These are phyloP conservation scores for Lachancea waltii DNA, from an alignment of 805 yeast genomes.

Conservation along the genomic window DNA sequence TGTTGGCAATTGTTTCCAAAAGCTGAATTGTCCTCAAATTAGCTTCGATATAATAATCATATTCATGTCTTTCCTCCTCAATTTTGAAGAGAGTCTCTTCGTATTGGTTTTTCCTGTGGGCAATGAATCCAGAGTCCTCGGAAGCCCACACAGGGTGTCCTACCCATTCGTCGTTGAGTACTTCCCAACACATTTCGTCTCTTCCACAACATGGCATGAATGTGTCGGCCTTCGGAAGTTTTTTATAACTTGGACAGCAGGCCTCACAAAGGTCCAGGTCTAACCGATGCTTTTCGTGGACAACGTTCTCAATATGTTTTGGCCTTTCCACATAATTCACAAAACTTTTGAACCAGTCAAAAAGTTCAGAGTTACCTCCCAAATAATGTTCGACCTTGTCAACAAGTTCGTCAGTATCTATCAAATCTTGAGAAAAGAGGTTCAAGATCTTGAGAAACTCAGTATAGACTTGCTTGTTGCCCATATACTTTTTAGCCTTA, in stretches of 20 bases:
- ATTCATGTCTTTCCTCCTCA: constrained; percentile 97
- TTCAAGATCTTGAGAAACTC: constrained; percentile 88
- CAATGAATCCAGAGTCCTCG: constrained; percentile 96
- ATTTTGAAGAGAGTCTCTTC: constrained; percentile 92
- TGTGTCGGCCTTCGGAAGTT: constrained; percentile 87
- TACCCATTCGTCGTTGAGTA: constrained; percentile 97
- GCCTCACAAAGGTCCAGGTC: constrained; percentile 89
- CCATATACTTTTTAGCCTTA: constrained; percentile 80
- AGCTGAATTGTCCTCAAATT: constrained; percentile 93
- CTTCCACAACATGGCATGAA: constrained; percentile 97
- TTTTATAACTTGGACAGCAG: constrained; percentile 91
- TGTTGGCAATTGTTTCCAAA: constrained; percentile 87
- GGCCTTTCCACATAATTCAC: constrained; percentile 87
- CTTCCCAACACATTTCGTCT: constrained; percentile 99
- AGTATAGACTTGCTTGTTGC: constrained; percentile 82
- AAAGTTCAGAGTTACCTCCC: constrained; percentile 71
- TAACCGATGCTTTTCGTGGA: constrained; percentile 81
- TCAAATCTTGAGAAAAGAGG: constrained; percentile 82
- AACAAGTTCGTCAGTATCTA: constrained; percentile 75
- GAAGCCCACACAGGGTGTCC: constrained; percentile 99
- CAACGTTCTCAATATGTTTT: constrained; percentile 77
- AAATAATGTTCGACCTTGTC: constrained; percentile 80
- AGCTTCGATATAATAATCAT: constrained; percentile 92
- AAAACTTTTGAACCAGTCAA: constrained; percentile 87
- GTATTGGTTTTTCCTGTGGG: constrained; percentile 97